These are phyloP conservation scores for Craterostigma plantagineum DNA, from an alignment of 257 asterid genomes.

Conservation along the genomic window DNA sequence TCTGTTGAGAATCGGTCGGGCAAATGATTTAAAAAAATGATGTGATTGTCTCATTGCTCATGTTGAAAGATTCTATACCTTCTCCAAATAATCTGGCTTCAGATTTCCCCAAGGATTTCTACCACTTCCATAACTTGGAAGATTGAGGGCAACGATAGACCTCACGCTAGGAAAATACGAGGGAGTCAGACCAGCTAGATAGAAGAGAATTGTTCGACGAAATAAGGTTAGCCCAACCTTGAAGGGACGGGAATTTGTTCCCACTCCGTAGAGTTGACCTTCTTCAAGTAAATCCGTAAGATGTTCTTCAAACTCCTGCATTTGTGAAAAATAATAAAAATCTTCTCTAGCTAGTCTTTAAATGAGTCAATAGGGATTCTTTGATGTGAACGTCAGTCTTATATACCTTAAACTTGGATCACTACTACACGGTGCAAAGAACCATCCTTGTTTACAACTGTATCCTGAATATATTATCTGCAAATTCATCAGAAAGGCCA, in stretches of 20 bases:
- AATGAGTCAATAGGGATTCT: too few species aligned
- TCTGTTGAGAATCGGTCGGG: conserved; percentile 18
- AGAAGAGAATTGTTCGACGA: conserved; percentile 2
- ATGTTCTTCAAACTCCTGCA: conserved; percentile 90
- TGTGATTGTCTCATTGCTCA: neutral
- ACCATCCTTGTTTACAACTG: conserved; percentile 96
- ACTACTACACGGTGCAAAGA: conserved; percentile 80
- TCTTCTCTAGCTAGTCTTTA: too few species aligned
- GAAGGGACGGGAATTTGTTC: conserved; percentile 75
- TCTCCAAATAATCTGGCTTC: conserved; percentile 80
- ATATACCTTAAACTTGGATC: conserved; percentile 76
- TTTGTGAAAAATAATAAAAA: too few species aligned
- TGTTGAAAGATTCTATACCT: too few species aligned
- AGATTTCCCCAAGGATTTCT: conserved; percentile 96
- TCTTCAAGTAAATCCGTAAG: conserved; percentile 69
- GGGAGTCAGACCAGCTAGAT: neutral
- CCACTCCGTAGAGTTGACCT: conserved; percentile 72
- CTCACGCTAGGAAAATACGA: conserved; percentile 49
- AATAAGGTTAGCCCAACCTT: conserved; percentile 28
- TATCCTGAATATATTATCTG: conserved; percentile 88
- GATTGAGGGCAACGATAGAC: conserved; percentile 80
- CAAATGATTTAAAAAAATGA: neutral
- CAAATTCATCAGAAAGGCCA: conserved; percentile 11
- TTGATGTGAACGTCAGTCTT: neutral
- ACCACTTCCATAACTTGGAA: conserved; percentile 99